phyloP scores from a whole-genome alignment of 2,329 filamentous ascomycete genomes.

The Hansfordia pulvinata region DNA sequence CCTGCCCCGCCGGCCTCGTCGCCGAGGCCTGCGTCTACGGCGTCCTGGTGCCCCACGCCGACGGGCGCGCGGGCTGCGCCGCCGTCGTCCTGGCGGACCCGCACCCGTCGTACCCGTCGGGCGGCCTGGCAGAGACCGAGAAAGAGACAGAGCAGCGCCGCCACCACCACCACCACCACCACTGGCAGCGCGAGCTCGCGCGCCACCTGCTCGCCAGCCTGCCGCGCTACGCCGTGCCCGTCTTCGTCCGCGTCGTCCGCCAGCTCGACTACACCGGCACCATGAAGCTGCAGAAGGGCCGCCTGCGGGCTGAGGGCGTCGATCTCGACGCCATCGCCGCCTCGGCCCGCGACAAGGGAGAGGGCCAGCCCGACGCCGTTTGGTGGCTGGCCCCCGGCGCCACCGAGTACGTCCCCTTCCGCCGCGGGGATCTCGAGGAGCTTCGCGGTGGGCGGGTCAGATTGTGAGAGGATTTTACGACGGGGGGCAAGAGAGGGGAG shows the following conservation, averaged over 20 bases:
- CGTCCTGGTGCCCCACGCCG: conserved; percentile 25
- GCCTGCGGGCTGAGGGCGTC: conserved; percentile 25
- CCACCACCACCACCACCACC: too few relatives aligned
- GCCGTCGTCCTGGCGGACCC: too few relatives aligned
- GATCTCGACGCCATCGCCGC: conserved; percentile 20
- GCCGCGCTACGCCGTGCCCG: conserved; percentile 29
- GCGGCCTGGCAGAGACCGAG: too few relatives aligned
- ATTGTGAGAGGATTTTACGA: conserved; percentile 2
- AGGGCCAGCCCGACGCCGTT: conserved; percentile 12
- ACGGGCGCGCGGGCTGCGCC: conserved; percentile 27
- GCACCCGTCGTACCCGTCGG: too few relatives aligned
- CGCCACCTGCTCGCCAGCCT: conserved; percentile 20
- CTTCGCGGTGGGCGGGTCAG: conserved; percentile 15
- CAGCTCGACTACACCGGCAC: conserved; percentile 28
- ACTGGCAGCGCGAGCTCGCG: conserved; percentile 19
- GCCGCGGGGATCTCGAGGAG: conserved; percentile 18
- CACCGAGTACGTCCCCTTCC: conserved; percentile 22
- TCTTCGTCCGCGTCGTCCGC: conserved; percentile 24
- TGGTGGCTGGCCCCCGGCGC: conserved; percentile 23
- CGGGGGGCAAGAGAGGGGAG: too few relatives aligned
- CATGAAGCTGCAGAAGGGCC: conserved; percentile 28
- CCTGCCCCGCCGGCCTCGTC: conserved; percentile 22
- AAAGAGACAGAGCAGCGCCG: too few relatives aligned
- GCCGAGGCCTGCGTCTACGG: conserved; percentile 29
- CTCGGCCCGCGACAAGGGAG: conserved; percentile 16